Percentiles rank a stretch among this genome's conserved stretches.
Evolutionary conservation across 768 basidiomycete species (phyloP).

Genomic region (Suillus clintonianus): DNA sequence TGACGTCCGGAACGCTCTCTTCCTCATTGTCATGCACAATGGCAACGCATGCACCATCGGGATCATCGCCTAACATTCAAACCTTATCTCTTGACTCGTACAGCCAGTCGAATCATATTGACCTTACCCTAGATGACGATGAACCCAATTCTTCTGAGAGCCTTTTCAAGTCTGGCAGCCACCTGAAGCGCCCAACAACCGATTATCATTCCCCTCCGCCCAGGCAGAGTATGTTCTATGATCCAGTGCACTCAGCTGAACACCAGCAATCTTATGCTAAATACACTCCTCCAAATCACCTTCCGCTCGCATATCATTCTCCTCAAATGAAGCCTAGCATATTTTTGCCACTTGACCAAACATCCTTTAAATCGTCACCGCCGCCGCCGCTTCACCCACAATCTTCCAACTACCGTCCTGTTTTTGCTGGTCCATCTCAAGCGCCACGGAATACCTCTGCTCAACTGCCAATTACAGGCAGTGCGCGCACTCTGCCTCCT

Average conservation of each 20-base stretch:
- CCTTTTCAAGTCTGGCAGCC: slow-evolving; percentile 26
- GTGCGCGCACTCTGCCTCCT: slow-evolving; percentile 23
- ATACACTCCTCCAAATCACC: slow-evolving; percentile 11
- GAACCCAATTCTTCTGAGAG: slow-evolving; percentile 38
- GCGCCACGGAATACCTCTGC: slow-evolving; percentile 33
- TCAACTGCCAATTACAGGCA: slow-evolving; percentile 29
- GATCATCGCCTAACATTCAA: slow-evolving; percentile 33
- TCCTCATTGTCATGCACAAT: slow-evolving; percentile 27
- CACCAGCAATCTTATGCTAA: slow-evolving; percentile 18
- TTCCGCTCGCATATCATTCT: slow-evolving; percentile 14
- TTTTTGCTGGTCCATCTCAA: slow-evolving; percentile 49
- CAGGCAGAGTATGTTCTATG: slow-evolving; percentile 12
- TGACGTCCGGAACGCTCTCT: slow-evolving; percentile 3
- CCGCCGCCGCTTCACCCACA: slow-evolving; percentile 15
- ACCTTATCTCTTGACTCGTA: slow-evolving; percentile 40
- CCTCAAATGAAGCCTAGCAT: slow-evolving; percentile 18
- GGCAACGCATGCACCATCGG: slow-evolving; percentile 29
- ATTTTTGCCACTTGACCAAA: not conserved
- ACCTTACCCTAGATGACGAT: slow-evolving; percentile 73
- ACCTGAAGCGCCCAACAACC: slow-evolving; percentile 44
- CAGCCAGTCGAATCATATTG: slow-evolving; percentile 58
- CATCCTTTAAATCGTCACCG: slow-evolving; percentile 14
- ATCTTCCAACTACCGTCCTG: slow-evolving; percentile 45
- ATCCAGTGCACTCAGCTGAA: slow-evolving; percentile 23
- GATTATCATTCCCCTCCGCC: slow-evolving; percentile 24